Evolutionary conservation across 2,329 filamentous ascomycete species (phyloP).

Genomic region (Trichophyton schoenleinii): DNA sequence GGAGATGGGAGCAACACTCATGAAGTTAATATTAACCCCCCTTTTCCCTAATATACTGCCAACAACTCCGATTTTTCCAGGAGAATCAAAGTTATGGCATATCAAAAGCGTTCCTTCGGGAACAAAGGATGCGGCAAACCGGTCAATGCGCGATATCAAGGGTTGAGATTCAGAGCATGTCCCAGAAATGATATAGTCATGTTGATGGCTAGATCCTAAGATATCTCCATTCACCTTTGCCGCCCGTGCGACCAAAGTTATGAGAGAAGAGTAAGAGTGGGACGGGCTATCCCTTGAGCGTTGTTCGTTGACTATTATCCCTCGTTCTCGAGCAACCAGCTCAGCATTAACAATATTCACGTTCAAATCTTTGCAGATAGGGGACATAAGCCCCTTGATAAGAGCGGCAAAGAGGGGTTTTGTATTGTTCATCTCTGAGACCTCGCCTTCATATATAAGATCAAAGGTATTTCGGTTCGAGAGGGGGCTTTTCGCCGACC

Average conservation of each 20-base stretch:
- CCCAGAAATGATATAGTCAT: slow-evolving; percentile 41
- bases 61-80: slow-evolving; percentile 71
- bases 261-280: slow-evolving; percentile 56
- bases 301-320: slow-evolving; percentile 64
- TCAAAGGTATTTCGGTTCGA: slow-evolving; percentile 57
- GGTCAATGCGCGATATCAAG: slow-evolving; percentile 60
- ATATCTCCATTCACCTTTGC: slow-evolving; percentile 16
- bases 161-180: slow-evolving; percentile 26
- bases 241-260: slow-evolving; percentile 51
- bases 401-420: slow-evolving; percentile 67
- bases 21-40: slow-evolving; percentile 66
- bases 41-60: slow-evolving; percentile 57
- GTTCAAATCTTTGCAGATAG: slow-evolving; percentile 55
- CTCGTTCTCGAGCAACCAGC: slow-evolving; percentile 62
- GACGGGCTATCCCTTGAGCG: slow-evolving; percentile 48
- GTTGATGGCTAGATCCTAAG: slow-evolving; percentile 14
- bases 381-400: slow-evolving; percentile 60
- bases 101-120: slow-evolving; percentile 65
- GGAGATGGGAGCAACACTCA: slow-evolving; percentile 52
- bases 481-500: slow-evolving; percentile 28
- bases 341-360: slow-evolving; percentile 76
- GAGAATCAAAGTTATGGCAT: slow-evolving; percentile 67
- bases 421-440: slow-evolving; percentile 59
- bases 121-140: slow-evolving; percentile 60
- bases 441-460: slow-evolving; percentile 62